A percentile compares a stretch with the other conserved stretches of the same genome.
Evolutionary conservation across 768 basidiomycete genomes (phyloP).

Genomic region (Epithele typhae): DNA sequence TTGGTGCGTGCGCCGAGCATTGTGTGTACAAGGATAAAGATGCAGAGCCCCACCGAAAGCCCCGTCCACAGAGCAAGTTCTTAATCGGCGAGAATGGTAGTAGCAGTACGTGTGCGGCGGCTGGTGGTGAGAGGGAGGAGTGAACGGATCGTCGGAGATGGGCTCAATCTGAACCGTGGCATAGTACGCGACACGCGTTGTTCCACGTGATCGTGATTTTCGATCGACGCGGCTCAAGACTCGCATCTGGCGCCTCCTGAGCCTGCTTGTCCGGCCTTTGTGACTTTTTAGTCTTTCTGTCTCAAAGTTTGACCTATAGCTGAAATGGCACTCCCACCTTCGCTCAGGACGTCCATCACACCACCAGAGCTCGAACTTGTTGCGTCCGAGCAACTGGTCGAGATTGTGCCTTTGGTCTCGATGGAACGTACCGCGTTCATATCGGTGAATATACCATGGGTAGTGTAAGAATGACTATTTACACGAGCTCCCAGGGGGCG

Average conservation of each 20-base stretch:
- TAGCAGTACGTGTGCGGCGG: no score
- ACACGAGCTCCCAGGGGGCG: conserved; percentile 55
- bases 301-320: no score
- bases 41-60: conserved; percentile 4
- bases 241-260: no score
- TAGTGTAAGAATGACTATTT: neutral
- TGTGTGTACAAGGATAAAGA: neutral
- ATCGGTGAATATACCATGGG: conserved; percentile 48
- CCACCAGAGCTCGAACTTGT: conserved; percentile 87
- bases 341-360: conserved; percentile 66
- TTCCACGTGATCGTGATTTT: conserved; percentile 11
- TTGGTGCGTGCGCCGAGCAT: conserved; percentile 29
- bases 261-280: no score
- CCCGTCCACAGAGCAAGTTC: conserved; percentile 2
- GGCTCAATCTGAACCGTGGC: conserved; percentile 14
- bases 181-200: conserved; percentile 12
- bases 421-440: conserved; percentile 93
- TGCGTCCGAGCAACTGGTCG: conserved; percentile 78
- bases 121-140: no score
- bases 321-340: conserved; percentile 72
- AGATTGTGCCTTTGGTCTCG: conserved; percentile 82
- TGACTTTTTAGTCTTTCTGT: no score
- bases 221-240: no score
- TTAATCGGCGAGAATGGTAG: neutral
- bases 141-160: no score